Base-by-base conservation (phyloP, 1,284 basidiomycete genomes). In the Malassezia slooffiae region DNA sequence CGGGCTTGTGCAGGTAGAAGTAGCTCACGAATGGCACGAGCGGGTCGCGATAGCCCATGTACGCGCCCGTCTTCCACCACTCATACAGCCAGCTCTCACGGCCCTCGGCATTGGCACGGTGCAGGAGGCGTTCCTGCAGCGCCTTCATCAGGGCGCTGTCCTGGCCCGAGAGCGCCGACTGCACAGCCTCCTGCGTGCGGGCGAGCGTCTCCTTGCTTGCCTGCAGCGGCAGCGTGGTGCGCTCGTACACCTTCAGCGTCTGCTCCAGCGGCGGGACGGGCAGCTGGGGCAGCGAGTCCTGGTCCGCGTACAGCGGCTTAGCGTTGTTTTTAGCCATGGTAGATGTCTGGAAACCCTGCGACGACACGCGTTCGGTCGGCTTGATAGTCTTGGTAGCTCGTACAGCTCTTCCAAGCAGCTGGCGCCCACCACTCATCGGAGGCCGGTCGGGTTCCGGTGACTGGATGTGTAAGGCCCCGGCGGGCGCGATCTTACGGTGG, bases 51-150 rank as follows among this genome's bases (percentile, higher is more conserved):
- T 65, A 64, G 28, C 49, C 48, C 56, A 69, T 68, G 66, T 77
- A 77, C 19, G 89, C 90, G 8, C 72, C 78, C 31, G 95, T 86
- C 71, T 96, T 93, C 91, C 91, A 99, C 91, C 91, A 97, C 46
- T 93, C 87, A 42, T 78, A 77, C 24, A 99, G 76, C 91, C 91
- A 99, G 74, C 77, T 90, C 57, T 79, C 78, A 47, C 70, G 72
- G 17, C 70, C 70, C 29, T 70, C 62, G 41, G 57, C 55, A 28
- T 34, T 51, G 0, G 86, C 85, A 4, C 89, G 78, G 21, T 77
- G 75, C 62, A 86, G 75, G 29, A 96, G 76, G 4, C 91, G 76
- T 43, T 74, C 71, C 72, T 96, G 90, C n/a, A 96, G 77, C 47
- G 80, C 77, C 31, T 77, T 75, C 7, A 81, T 79, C 44, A 80